These are phyloP conservation scores for Kodamaea anthophila DNA, from an alignment of 1,139 yeast species.

Conservation along the genomic window DNA sequence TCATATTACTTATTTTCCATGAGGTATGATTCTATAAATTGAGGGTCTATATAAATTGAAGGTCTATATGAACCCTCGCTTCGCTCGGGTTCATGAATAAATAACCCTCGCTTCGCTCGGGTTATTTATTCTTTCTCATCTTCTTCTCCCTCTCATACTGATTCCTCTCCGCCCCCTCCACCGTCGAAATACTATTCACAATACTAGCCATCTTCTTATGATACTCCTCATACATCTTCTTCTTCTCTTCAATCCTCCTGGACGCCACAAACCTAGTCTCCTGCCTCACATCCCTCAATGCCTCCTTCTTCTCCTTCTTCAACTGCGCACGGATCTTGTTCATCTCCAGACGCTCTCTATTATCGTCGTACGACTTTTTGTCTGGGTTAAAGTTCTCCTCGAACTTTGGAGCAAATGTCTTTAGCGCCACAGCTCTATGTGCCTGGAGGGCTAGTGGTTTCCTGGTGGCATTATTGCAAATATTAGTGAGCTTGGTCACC, in stretches of 20 bases:
- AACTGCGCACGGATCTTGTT: slow-evolving; percentile 76
- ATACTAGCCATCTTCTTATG: slow-evolving; percentile 87
- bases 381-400: slow-evolving; percentile 97
- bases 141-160: slow-evolving; percentile 83
- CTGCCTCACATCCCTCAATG: slow-evolving; percentile 83
- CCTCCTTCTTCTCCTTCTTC: slow-evolving; percentile 87
- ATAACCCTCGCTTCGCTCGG: background rate
- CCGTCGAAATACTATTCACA: slow-evolving; percentile 79
- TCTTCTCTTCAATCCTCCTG: slow-evolving; percentile 75
- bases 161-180: slow-evolving; percentile 92
- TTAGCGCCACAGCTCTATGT: slow-evolving; percentile 82
- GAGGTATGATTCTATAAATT: too few species aligned
- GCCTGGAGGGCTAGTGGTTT: slow-evolving; percentile 76
- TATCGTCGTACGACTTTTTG: slow-evolving; percentile 83
- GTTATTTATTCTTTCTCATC: slow-evolving; percentile 37
- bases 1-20: too few species aligned
- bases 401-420: slow-evolving; percentile 82
- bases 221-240: slow-evolving; percentile 67
- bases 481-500: slow-evolving; percentile 44
- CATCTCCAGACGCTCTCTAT: slow-evolving; percentile 75
- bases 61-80: too few species aligned
- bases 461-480: slow-evolving; percentile 44
- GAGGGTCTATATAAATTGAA: too few species aligned
- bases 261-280: slow-evolving; percentile 85
- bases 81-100: too few species aligned